A percentile compares a stretch with the other conserved stretches of the same genome.
phyloP scores from a whole-genome alignment of 352 stramenopile species.

The Pythium dissimile region DNA sequence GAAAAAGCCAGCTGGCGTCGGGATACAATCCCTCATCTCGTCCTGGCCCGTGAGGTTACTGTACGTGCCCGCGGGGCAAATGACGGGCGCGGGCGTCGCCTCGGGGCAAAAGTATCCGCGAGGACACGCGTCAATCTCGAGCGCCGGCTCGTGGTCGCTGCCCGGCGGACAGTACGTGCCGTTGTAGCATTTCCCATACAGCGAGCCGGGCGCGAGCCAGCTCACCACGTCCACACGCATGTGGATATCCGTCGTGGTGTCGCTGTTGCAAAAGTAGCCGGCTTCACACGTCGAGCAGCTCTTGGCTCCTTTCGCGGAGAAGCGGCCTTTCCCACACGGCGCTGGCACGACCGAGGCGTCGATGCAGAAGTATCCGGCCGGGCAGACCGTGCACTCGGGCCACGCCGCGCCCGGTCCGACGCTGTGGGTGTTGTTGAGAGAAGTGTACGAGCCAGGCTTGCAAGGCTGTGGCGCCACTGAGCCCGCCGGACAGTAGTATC shows the following conservation, averaged over 20 bases:
- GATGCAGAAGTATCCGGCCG: slow-evolving; percentile 80
- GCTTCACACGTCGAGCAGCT: slow-evolving; percentile 55
- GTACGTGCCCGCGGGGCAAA: slow-evolving; percentile 83
- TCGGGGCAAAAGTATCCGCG: slow-evolving; percentile 77
- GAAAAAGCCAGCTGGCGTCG: slow-evolving; percentile 66
- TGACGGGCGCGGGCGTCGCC: slow-evolving; percentile 53
- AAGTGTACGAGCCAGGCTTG: slow-evolving; percentile 72
- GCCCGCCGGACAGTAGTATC: slow-evolving; percentile 67
- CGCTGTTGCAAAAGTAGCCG: slow-evolving; percentile 77
- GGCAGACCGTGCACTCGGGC: slow-evolving; percentile 69
- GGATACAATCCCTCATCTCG: slow-evolving; percentile 62
- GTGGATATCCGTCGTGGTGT: slow-evolving; percentile 55
- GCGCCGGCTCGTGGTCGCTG: slow-evolving; percentile 61
- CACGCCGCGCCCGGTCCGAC: slow-evolving; percentile 54
- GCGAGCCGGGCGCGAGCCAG: slow-evolving; percentile 51
- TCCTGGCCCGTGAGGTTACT: slow-evolving; percentile 82
- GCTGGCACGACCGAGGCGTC: slow-evolving; percentile 51
- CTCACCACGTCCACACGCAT: slow-evolving; percentile 56
- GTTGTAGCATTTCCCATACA: slow-evolving; percentile 84
- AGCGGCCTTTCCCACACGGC: slow-evolving; percentile 71
- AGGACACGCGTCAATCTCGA: slow-evolving; percentile 74
- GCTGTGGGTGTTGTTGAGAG: slow-evolving; percentile 63
- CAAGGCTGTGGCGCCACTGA: slow-evolving; percentile 62
- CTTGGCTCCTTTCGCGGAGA: slow-evolving; percentile 50
- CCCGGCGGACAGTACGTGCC: slow-evolving; percentile 80